Evolutionary conservation across 345 rosid genomes (phyloP).

Genomic region (Linum trigynum): DNA sequence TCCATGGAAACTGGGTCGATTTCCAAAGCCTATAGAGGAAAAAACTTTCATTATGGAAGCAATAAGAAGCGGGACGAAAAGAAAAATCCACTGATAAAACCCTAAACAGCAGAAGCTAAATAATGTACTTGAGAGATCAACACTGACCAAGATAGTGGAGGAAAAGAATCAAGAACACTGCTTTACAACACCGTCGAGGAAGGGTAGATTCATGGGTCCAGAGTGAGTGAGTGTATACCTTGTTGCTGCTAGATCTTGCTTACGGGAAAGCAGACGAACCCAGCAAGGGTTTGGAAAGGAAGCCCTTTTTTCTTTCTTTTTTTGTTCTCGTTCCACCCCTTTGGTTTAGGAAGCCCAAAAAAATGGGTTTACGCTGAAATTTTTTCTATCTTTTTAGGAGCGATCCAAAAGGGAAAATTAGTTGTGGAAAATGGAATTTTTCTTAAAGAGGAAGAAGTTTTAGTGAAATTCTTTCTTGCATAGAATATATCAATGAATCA

Average conservation of each 20-base stretch:
- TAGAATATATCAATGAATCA: no score
- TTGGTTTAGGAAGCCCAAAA: no score
- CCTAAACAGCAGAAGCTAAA: background rate
- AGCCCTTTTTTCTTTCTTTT: background rate
- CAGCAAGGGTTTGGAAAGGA: background rate
- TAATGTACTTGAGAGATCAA: no score
- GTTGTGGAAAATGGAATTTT: no score
- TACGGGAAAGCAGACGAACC: background rate
- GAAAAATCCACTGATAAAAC: background rate
- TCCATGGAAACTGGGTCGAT: constrained; percentile 1
- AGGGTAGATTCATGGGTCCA: background rate
- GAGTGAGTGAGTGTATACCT: background rate
- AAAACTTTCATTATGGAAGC: no score
- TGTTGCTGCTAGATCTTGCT: background rate
- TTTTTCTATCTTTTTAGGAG: no score
- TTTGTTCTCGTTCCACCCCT: background rate
- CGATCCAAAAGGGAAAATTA: no score
- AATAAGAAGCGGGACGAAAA: background rate
- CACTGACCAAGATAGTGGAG: background rate
- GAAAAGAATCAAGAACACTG: background rate
- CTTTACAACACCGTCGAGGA: background rate
- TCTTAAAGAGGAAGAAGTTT: no score
- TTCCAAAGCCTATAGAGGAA: background rate
- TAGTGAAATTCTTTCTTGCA: no score
- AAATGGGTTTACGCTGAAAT: no score